Base-by-base conservation (phyloP, 345 rosid species). In the Populus nigra region DNA sequence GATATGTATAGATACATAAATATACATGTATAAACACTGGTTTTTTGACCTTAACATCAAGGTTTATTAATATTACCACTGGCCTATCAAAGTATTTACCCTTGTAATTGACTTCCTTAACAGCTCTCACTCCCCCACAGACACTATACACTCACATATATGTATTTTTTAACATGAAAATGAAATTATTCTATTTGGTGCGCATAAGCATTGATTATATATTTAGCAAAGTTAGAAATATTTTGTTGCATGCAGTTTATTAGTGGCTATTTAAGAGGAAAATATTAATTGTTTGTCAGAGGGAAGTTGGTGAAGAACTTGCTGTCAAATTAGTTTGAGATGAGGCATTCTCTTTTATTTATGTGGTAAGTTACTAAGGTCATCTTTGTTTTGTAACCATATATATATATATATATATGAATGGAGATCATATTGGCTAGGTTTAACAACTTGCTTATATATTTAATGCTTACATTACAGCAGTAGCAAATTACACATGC, bases 261-360 rank as follows among this genome's bases (percentile, higher is more conserved):
- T 67, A 25, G 47, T 49, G 72, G 12, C 27, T 20, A 33, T 31
- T 33, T 50, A 29, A 66, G 78, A 47, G 72, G 27, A 67, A 53
- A 20, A 16, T 27, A 68, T 68, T 76, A 68, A 55, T 76, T 67
- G 27, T 16, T 43, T 75, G 71, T 47, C 66, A 66, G 49, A 49
- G 18, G 36, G 65, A 65, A 76, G 78, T 76, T 76, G 78, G 78
- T 76, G 73, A 53, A 68, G 50, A 38, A 43, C 33, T 49, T 75
- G 49, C 20, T 66, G 71, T 75, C 78, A 49, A 33, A n/a, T 68
- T 76, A 50, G 53, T 36, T 67, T 50, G 5, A 16, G 31, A 65
- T 53, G 36, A 53, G 50, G 43, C 17, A 18, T 17, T 36, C 55
- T 20, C 31, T 25, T 41, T 41, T 15, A 27, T 74, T 38, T 41